Evolutionary conservation across 257 asterid genomes (phyloP).

Genomic region (Agastache rugosa): DNA sequence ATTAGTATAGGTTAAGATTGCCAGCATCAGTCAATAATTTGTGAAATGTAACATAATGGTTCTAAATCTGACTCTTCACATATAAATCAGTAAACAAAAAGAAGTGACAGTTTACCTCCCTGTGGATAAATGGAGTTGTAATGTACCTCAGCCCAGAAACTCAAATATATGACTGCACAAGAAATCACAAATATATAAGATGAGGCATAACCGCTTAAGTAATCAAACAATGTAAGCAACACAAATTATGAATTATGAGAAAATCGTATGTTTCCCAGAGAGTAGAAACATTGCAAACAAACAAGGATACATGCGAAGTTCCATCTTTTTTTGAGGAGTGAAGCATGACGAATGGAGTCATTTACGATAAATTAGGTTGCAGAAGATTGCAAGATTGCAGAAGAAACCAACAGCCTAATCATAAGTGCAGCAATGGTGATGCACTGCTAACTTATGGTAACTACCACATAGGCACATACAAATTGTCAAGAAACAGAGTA

Average conservation of each 20-base stretch:
- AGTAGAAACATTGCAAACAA: background rate
- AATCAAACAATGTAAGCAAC: conserved; percentile 1
- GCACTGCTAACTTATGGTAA: background rate
- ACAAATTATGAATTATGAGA: background rate
- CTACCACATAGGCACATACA: background rate
- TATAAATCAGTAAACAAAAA: background rate
- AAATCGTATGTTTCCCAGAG: background rate
- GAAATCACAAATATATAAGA: conserved; percentile 10
- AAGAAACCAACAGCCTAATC: too few relatives aligned
- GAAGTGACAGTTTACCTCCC: conserved; percentile 61
- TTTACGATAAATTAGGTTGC: background rate
- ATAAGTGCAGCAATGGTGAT: too few relatives aligned
- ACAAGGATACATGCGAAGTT: background rate
- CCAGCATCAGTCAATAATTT: background rate
- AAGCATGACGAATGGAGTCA: background rate
- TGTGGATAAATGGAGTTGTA: conserved; percentile 94
- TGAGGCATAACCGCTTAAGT: background rate
- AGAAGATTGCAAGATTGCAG: too few relatives aligned
- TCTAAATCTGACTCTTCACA: too few relatives aligned
- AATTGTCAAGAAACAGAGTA: background rate
- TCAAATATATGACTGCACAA: conserved; percentile 75
- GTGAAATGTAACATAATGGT: background rate
- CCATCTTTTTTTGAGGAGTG: background rate
- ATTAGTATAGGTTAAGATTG: background rate
- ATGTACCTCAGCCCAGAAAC: conserved; percentile 99